Base-by-base conservation (phyloP, 345 rosid genomes). In the Pistacia atlantica region DNA sequence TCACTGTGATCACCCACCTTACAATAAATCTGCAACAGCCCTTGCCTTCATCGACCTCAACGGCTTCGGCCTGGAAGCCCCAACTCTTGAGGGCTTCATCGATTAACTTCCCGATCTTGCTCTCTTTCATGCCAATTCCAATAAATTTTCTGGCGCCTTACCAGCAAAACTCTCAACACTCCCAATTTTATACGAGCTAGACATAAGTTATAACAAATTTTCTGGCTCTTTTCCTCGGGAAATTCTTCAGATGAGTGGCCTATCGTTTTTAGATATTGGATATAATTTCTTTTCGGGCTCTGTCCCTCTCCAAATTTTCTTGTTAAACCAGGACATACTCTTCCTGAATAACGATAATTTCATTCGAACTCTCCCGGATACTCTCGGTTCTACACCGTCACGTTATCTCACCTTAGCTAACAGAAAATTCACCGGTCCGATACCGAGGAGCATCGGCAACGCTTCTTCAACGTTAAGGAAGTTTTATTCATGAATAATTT, bases 81-180 rank as follows among this genome's bases (percentile, higher is more conserved):
- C 85, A 0, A 62, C 77, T 6, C 77, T 86, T 1, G 83, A 77
- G 16, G 87, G 83, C 52, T 83, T 89, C 76, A 38, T 88, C 58
- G 86, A 86, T 66, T 80, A 75, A 45, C 81, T 89, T n/a, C 84
- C 83, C 1, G 88, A 89, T 78, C 82, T 89, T 8, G 87, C 88
- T 13, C n/a, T 89, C 58, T 89, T 89, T 67, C 90, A 89, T 28
- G 88, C 88, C 58, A 86, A 86, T 75, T 79, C 87, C 69, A 89
- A 89, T 79, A 71, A 73, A 61, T 89, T 89, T 55, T 69, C 82
- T 1, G 90, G 89, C 59, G 7, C 79, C 48, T 77, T 87, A 31
- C 65, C 83, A 7, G 58, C 80, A n/a, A 72, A 77, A 11, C 57
- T 84, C 38, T 49, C 82, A 9, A 25, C 46, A 4, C 80, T 84